A percentile compares a stretch with the other conserved stretches of the same genome.
Evolutionary conservation across 2,329 filamentous ascomycete genomes (phyloP).

Genomic region (Trichoderma sp.): DNA sequence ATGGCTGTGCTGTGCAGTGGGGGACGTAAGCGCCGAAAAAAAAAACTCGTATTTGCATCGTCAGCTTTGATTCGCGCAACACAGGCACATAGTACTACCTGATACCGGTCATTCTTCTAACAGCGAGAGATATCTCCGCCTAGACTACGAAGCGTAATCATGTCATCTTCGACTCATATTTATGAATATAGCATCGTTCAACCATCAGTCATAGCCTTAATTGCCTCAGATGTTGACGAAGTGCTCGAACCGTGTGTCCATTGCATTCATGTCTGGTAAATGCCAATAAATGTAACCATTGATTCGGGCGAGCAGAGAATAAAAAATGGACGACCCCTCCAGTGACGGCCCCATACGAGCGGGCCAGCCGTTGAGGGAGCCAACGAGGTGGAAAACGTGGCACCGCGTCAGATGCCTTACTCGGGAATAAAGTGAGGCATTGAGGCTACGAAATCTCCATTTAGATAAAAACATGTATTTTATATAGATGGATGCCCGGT

Average conservation of each 20-base stretch:
- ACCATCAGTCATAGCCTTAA: neutral
- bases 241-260: neutral
- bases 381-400: neutral
- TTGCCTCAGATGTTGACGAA: neutral
- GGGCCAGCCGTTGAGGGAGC: neutral
- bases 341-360: neutral
- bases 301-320: neutral
- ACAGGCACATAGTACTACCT: neutral
- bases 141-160: neutral
- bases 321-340: neutral
- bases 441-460: neutral
- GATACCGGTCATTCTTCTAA: neutral
- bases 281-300: neutral
- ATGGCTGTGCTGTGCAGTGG: neutral
- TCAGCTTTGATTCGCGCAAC: neutral
- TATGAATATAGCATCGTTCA: neutral
- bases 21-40: neutral
- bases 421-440: neutral
- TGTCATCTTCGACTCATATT: neutral
- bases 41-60: neutral
- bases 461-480: neutral
- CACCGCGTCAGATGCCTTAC: neutral
- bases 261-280: too few species aligned
- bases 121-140: neutral
- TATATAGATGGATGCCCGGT: neutral